A percentile compares a stretch with the other conserved stretches of the same genome.
These are phyloP conservation scores for Maudiozyma barnettii DNA, from an alignment of 805 yeast genomes.

Conservation along the genomic window DNA sequence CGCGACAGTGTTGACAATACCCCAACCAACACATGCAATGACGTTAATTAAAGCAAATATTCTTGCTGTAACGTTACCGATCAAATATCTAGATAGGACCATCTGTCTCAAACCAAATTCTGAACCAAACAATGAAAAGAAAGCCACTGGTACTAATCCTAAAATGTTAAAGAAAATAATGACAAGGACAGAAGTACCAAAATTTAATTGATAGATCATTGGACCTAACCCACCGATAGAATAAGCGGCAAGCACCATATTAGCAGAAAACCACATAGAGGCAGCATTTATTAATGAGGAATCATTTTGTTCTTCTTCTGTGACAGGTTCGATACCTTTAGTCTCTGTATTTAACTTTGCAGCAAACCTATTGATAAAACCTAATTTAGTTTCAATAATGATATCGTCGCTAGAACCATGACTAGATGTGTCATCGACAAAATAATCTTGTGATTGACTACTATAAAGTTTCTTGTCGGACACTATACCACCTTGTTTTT, in stretches of 20 bases:
- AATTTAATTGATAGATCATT: constrained; percentile 53
- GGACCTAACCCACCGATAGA: constrained; percentile 67
- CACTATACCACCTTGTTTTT: neutral
- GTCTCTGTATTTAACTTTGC: constrained; percentile 38
- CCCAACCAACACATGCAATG: constrained; percentile 90
- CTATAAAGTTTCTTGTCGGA: neutral
- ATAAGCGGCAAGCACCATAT: constrained; percentile 75
- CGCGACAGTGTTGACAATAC: constrained; percentile 82
- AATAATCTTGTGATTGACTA: constrained; percentile 1
- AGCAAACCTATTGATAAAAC: neutral
- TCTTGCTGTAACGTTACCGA: constrained; percentile 68
- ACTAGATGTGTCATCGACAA: constrained; percentile 27
- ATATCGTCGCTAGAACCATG: neutral
- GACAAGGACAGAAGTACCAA: constrained; percentile 59
- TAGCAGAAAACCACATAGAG: constrained; percentile 86
- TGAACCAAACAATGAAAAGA: constrained; percentile 74
- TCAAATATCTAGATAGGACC: constrained; percentile 65
- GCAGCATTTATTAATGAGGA: constrained; percentile 58
- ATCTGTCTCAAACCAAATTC: constrained; percentile 81
- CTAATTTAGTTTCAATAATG: neutral
- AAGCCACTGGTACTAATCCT: constrained; percentile 74
- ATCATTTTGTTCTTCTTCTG: constrained; percentile 66
- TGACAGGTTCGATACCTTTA: constrained; percentile 72
- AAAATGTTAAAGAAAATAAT: constrained; percentile 65
- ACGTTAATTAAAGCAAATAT: constrained; percentile 68